Percentiles rank a stretch among this genome's conserved stretches.
Evolutionary conservation across 345 rosid species (phyloP).

Genomic region (Sonneratia alba): DNA sequence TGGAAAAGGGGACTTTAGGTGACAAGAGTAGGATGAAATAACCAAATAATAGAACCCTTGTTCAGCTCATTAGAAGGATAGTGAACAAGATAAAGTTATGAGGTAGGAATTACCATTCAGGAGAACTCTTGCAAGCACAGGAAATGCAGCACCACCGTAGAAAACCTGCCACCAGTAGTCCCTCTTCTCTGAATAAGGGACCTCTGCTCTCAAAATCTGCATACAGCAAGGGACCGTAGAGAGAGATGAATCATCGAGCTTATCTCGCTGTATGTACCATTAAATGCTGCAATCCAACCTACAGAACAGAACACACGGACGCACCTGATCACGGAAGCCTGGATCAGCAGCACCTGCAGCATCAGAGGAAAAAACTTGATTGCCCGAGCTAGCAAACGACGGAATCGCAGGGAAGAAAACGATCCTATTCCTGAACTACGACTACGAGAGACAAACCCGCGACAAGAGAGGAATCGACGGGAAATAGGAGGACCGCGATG

Average conservation of each 20-base stretch:
- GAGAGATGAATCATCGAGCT: not conserved
- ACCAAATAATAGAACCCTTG: not conserved
- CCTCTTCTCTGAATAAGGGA: conserved; percentile 43
- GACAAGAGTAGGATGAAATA: not conserved
- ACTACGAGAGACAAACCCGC: conserved; percentile 29
- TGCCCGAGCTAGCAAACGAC: not conserved
- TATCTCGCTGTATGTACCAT: not conserved
- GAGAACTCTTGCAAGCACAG: conserved; percentile 53
- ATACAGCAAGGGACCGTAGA: not conserved
- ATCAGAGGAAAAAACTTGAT: not conserved
- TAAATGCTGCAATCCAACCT: not conserved
- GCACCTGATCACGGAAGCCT: conserved; percentile 45
- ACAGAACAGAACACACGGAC: conserved; percentile 2
- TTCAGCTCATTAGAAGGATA: not conserved
- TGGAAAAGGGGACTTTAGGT: not conserved
- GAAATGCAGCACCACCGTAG: conserved; percentile 70
- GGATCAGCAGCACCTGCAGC: conserved; percentile 44
- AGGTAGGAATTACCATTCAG: conserved; percentile 39
- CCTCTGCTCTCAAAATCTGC: conserved; percentile 32
- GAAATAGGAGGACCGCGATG: conserved; percentile 63
- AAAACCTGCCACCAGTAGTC: conserved; percentile 41
- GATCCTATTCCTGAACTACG: not conserved
- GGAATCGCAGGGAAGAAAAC: not conserved
- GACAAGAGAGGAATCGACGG: conserved; percentile 45
- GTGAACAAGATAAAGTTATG: not conserved